Evolutionary conservation across 345 rosid species (phyloP).

Genomic region (Hypericum androsaemum): DNA sequence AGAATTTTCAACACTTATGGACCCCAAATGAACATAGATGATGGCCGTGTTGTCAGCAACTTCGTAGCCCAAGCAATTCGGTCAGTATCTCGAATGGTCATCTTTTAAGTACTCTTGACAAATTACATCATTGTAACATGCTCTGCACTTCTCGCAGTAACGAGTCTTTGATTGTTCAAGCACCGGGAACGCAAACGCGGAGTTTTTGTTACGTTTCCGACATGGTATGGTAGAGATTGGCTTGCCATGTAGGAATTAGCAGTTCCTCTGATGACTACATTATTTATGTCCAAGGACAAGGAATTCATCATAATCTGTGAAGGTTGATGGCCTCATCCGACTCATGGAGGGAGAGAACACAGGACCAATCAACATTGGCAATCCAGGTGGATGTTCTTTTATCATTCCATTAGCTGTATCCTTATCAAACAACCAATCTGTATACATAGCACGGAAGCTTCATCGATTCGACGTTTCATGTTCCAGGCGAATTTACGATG

Average conservation of each 20-base stretch:
- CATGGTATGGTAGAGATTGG: slow-evolving; percentile 42
- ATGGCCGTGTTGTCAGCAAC: slow-evolving; percentile 96
- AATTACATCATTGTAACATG: neutral
- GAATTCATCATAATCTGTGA: slow-evolving; percentile 8
- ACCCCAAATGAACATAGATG: slow-evolving; percentile 93
- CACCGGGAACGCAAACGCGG: slow-evolving; percentile 94
- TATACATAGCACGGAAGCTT: too few species aligned
- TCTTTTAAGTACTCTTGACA: neutral
- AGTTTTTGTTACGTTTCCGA: slow-evolving; percentile 96
- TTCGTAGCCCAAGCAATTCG: slow-evolving; percentile 94
- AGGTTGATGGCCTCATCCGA: slow-evolving; percentile 91
- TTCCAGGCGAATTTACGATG: slow-evolving; percentile 81
- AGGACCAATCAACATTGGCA: slow-evolving; percentile 86
- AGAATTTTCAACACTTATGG: slow-evolving; percentile 95
- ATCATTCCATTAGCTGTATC: too few species aligned
- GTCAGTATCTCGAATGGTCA: slow-evolving; percentile 20
- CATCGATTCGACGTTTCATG: neutral
- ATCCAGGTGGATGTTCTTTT: slow-evolving; percentile 48
- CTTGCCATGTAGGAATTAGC: too few species aligned
- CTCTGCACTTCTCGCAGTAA: slow-evolving; percentile 34
- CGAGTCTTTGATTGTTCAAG: slow-evolving; percentile 82
- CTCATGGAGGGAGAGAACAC: slow-evolving; percentile 93
- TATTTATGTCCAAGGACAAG: too few species aligned
- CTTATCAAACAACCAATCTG: too few species aligned
- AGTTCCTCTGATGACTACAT: too few species aligned